These are phyloP conservation scores for Jasminum sambac DNA, from an alignment of 257 asterid species.

Conservation along the genomic window DNA sequence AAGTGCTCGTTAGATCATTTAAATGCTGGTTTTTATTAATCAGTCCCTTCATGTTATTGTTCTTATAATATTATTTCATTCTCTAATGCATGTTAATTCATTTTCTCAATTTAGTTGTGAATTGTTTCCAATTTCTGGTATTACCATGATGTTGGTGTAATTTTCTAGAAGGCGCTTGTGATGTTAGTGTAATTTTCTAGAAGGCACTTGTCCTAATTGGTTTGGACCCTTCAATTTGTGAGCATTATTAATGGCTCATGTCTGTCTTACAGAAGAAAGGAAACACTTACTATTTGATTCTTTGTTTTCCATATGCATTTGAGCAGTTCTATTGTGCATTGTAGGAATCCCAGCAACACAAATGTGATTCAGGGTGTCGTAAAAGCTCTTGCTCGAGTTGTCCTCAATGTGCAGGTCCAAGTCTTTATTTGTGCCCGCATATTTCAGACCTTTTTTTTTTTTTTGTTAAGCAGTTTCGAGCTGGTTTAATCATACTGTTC, in stretches of 20 bases:
- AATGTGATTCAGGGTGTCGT: conserved; percentile 91
- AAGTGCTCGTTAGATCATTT: too few relatives aligned
- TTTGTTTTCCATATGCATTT: neutral
- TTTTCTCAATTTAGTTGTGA: neutral
- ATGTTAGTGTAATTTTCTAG: conserved; percentile 10
- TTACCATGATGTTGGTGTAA: conserved; percentile 2
- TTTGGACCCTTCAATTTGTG: conserved; percentile 6
- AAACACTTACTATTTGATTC: neutral
- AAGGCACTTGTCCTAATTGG: conserved; percentile 7
- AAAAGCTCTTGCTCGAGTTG: conserved; percentile 93
- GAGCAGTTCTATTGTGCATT: conserved; percentile 24
- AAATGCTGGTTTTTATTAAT: neutral
- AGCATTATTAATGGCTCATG: conserved; percentile 14
- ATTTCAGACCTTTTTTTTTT: neutral
- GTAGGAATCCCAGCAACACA: conserved; percentile 93
- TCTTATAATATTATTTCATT: neutral
- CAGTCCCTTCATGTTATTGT: neutral
- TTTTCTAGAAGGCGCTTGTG: conserved; percentile 7
- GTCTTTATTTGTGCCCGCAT: conserved; percentile 15
- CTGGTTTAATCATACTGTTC: conserved; percentile 6
- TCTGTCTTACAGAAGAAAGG: conserved; percentile 14
- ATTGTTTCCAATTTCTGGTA: neutral
- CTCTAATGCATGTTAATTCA: neutral
- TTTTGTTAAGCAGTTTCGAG: conserved; percentile 9
- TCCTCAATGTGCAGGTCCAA: conserved; percentile 81